A percentile compares a stretch with the other conserved stretches of the same genome.
These are phyloP conservation scores for Podosphaera xanthii DNA, from an alignment of 2,329 filamentous ascomycete genomes.

Conservation along the genomic window DNA sequence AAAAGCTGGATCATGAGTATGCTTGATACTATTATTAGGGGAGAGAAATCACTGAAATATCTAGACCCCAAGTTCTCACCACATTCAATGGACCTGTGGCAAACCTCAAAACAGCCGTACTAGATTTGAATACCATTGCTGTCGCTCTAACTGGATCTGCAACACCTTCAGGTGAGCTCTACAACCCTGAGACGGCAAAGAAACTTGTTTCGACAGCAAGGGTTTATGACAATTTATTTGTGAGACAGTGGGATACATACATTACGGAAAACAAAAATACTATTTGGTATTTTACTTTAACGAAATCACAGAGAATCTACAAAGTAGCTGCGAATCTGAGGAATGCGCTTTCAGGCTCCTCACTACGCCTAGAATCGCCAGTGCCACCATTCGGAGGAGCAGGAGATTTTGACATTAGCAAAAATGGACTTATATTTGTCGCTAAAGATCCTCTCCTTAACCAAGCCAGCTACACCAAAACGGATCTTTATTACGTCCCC, in stretches of 20 bases:
- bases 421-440: slow-evolving; percentile 44
- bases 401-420: slow-evolving; percentile 57
- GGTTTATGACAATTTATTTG: slow-evolving; percentile 53
- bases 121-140: slow-evolving; percentile 27
- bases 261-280: slow-evolving; percentile 43
- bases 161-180: slow-evolving; percentile 43
- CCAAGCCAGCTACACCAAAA: slow-evolving; percentile 55
- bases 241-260: slow-evolving; percentile 69
- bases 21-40: background rate
- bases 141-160: slow-evolving; percentile 40
- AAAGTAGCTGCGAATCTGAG: slow-evolving; percentile 23
- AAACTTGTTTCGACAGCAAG: slow-evolving; percentile 40
- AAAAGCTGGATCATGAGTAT: slow-evolving; percentile 9
- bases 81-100: slow-evolving; percentile 29
- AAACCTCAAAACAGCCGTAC: slow-evolving; percentile 33
- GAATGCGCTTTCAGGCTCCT: slow-evolving; percentile 34
- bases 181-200: slow-evolving; percentile 37
- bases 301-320: slow-evolving; percentile 12
- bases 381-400: slow-evolving; percentile 58
- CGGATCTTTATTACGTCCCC: slow-evolving; percentile 54
- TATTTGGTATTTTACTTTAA: slow-evolving; percentile 48
- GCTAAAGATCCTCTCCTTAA: slow-evolving; percentile 51
- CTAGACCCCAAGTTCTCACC: slow-evolving; percentile 19
- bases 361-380: slow-evolving; percentile 33
- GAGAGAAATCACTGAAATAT: slow-evolving; percentile 11